These are phyloP conservation scores for Taphrina flavorubra DNA, from an alignment of 1,139 yeast species.

Conservation along the genomic window DNA sequence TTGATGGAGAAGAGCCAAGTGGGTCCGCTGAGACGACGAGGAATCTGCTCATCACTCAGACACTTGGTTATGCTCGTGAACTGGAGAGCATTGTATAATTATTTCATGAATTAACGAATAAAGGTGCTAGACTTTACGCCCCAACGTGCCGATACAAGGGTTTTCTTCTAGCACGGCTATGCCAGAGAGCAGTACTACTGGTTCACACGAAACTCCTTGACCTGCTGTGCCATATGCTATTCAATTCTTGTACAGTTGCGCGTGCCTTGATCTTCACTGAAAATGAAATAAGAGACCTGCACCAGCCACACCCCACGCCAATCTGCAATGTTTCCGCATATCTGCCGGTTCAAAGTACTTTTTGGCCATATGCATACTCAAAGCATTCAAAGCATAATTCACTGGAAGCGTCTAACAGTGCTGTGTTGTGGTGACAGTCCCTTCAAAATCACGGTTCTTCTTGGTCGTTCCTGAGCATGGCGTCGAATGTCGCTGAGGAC, in stretches of 20 bases:
- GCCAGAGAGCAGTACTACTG: no score
- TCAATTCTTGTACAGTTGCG: no score
- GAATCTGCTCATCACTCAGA: conserved; percentile 63
- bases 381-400: neutral
- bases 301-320: conserved; percentile 2
- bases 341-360: neutral
- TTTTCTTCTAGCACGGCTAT: no score
- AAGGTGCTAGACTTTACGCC: no score
- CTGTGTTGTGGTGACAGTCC: neutral
- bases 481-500: conserved; percentile 25
- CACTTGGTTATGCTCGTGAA: conserved; percentile 80
- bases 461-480: conserved; percentile 13
- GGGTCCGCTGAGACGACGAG: conserved; percentile 5
- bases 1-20: conserved; percentile 24
- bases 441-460: neutral
- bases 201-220: no score
- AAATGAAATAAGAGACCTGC: neutral
- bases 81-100: conserved; percentile 77
- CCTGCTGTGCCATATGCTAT: no score
- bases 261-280: no score
- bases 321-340: neutral
- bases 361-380: neutral
- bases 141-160: no score
- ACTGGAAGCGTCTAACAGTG: neutral
- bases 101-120: neutral